These are phyloP conservation scores for Taphrina communis DNA, from an alignment of 1,139 yeast species.

Conservation along the genomic window DNA sequence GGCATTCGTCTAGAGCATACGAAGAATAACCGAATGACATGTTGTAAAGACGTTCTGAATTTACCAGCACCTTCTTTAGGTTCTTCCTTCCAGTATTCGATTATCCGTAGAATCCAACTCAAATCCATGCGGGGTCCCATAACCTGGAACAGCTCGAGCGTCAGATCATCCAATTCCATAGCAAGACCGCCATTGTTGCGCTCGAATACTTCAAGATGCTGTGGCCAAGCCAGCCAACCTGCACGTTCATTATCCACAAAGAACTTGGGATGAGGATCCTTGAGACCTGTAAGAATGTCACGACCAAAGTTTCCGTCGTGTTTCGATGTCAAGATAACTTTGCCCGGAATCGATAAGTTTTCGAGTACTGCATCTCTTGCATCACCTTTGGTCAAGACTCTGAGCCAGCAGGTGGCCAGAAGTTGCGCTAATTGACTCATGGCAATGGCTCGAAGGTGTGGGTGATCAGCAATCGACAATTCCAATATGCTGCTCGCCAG, in stretches of 20 bases:
- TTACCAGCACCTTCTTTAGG: constrained; percentile 51
- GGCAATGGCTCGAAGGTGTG: constrained; percentile 68
- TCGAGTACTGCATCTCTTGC: constrained; percentile 51
- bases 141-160: constrained; percentile 54
- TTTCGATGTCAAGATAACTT: constrained; percentile 56
- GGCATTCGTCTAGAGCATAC: constrained; percentile 38
- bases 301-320: constrained; percentile 53
- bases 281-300: constrained; percentile 62
- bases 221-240: constrained; percentile 86
- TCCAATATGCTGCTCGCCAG: constrained; percentile 60
- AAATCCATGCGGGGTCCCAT: constrained; percentile 60
- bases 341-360: constrained; percentile 52
- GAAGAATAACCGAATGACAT: constrained; percentile 40
- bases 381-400: constrained; percentile 64
- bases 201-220: constrained; percentile 59
- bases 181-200: constrained; percentile 49
- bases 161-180: constrained; percentile 55
- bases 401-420: constrained; percentile 59
- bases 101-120: constrained; percentile 65
- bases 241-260: constrained; percentile 57
- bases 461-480: constrained; percentile 72
- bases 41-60: constrained; percentile 47
- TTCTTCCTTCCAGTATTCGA: constrained; percentile 56
- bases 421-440: constrained; percentile 67
- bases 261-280: constrained; percentile 52